Percentiles rank a stretch among this genome's conserved stretches.
Evolutionary conservation across 2,329 filamentous ascomycete genomes (phyloP).

Genomic region (Chalaropsis ovoidea): DNA sequence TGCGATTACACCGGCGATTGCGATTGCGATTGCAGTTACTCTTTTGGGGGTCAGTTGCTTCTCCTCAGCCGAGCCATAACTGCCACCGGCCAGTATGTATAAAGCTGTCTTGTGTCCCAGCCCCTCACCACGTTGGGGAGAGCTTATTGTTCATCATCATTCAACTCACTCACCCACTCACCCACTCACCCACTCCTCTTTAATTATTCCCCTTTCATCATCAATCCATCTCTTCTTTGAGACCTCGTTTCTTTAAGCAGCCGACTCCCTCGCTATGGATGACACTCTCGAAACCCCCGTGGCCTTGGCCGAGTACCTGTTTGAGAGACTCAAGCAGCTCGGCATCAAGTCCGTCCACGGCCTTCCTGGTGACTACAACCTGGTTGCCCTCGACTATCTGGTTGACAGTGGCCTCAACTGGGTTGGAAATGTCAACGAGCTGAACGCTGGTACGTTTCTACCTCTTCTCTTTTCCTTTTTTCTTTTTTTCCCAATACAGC

Average conservation of each 20-base stretch:
- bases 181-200: not conserved
- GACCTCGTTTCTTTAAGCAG: conserved; percentile 9
- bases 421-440: conserved; percentile 61
- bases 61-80: conserved; percentile 2
- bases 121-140: not conserved
- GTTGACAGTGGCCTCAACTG: conserved; percentile 49
- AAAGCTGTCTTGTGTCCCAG: conserved; percentile 16
- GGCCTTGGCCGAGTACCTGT: conserved; percentile 59
- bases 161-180: not conserved
- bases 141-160: not conserved
- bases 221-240: not conserved
- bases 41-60: conserved; percentile 4
- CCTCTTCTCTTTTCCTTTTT: conserved; percentile 20
- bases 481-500: not conserved
- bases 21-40: conserved; percentile 8
- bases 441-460: conserved; percentile 53
- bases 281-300: conserved; percentile 39
- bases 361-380: conserved; percentile 64
- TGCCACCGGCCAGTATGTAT: conserved; percentile 11
- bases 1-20: not conserved
- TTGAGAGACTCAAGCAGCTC: conserved; percentile 52
- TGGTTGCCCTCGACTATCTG: conserved; percentile 58
- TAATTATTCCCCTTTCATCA: not conserved
- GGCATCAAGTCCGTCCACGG: conserved; percentile 57
- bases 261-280: conserved; percentile 4